Evolutionary conservation across 2,329 filamentous ascomycete species (phyloP), one percentile per base, ranked within the genome.

Genomic region (Colletotrichum sp.): DNA sequence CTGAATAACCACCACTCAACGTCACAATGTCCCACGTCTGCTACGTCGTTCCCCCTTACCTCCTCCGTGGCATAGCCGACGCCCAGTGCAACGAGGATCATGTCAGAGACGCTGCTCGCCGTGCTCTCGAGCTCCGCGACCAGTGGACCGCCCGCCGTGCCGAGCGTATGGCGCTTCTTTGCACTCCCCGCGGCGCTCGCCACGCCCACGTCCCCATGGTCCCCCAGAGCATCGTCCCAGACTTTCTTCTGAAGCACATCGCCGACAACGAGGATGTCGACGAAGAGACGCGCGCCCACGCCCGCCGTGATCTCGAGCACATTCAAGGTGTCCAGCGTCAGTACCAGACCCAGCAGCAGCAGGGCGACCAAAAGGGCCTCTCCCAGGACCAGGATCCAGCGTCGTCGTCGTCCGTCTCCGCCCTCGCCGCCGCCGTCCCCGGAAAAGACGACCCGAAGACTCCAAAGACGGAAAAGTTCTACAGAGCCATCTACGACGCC

Each of bases 401-500:
- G 10, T 49, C 44, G 44, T 49, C 44, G 10, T 13, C 44, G 44
- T n/a, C 44, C 44, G 44, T 49, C 44, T 49, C 44, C 44, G 71
- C 78, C n/a, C 69, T 76, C 8, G 64, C 69, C 16, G 76, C 79
- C 18, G 75, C 79, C 18, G 77, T 78, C 49, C 70, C 81, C 75
- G 74, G 78, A 9, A 21, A 49, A 49, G 44, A 49, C 6, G 44
- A 21, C 69, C 10, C 69, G 39, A 39, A 10, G 21, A 15, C 16
- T 34, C 81, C 39, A 78, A 81, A 28, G 82, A 49, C 44, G 18
- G 44, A 49, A 2, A 49, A 49, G 44, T 49, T 85, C 18, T 84
- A 86, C 49, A 85, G 87, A n/a, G 85, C 85, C 18, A 83, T 90
- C 8, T 87, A 88, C 74, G 85, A 89, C 60, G 86, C 87, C 75